phyloP scores from a whole-genome alignment of 768 basidiomycete genomes.

The Lactarius sp. region DNA sequence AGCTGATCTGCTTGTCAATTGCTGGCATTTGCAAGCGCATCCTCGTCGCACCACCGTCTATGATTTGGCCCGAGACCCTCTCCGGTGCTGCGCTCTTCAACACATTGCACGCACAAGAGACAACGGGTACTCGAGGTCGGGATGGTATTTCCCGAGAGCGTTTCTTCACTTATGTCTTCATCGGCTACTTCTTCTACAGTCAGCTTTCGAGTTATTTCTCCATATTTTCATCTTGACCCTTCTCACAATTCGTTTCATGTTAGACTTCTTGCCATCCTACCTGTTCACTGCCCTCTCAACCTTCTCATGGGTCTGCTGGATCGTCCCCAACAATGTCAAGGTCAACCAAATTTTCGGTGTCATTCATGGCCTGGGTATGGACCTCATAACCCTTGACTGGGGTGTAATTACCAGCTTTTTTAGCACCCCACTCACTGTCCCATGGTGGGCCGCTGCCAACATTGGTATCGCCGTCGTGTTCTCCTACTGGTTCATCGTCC shows the following conservation, averaged over 20 bases:
- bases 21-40: constrained; percentile 43
- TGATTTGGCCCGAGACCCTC: constrained; percentile 44
- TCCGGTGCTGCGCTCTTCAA: constrained; percentile 44
- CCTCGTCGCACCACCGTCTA: constrained; percentile 42
- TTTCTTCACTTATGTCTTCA: constrained; percentile 46
- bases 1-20: constrained; percentile 39
- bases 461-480: too few species aligned
- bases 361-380: too few species aligned
- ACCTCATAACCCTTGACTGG: too few species aligned
- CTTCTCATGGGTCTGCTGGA: too few species aligned
- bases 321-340: too few species aligned
- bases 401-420: too few species aligned
- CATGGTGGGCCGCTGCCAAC: too few species aligned
- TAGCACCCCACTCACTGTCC: too few species aligned
- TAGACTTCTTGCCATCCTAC: constrained; percentile 16
- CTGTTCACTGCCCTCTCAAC: too few species aligned
- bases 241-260: not conserved
- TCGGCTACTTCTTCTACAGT: constrained; percentile 38
- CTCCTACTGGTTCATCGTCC: too few species aligned
- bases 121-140: constrained; percentile 41
- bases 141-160: constrained; percentile 45
- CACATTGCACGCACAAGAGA: constrained; percentile 37
- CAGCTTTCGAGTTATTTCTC: constrained; percentile 58
- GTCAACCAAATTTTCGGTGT: too few species aligned
- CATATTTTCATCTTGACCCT: constrained; percentile 33